phyloP scores from a whole-genome alignment of 2,329 filamentous ascomycete genomes.

The Penicillium sp. region DNA sequence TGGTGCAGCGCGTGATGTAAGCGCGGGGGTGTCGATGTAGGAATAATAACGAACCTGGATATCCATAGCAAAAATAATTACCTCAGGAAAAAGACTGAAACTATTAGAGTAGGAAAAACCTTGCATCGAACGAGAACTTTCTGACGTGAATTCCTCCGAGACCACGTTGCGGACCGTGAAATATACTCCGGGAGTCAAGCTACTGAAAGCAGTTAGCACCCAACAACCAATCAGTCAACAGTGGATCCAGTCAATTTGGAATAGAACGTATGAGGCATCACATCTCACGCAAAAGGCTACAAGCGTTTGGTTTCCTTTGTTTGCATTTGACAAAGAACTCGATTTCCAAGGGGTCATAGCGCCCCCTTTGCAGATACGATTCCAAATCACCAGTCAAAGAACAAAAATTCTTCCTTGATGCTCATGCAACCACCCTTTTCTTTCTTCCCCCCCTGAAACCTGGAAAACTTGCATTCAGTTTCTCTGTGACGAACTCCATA shows the following conservation, averaged over 20 bases:
- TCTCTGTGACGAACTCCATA: neutral
- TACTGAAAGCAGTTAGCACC: neutral
- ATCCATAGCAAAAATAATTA: neutral
- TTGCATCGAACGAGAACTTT: neutral
- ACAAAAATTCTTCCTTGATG: neutral
- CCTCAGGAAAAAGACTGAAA: neutral
- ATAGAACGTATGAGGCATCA: constrained; percentile 9
- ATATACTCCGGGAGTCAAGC: neutral
- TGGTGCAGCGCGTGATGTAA: neutral
- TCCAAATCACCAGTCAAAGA: constrained; percentile 9
- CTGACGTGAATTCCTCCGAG: neutral
- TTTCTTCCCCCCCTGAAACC: neutral
- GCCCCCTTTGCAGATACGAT: constrained; percentile 8
- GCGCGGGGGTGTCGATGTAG: neutral
- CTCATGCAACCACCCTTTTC: constrained; percentile 2
- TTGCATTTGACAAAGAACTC: constrained; percentile 7
- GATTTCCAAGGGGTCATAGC: constrained; percentile 2
- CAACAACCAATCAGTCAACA: constrained; percentile 8
- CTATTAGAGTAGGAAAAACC: no score
- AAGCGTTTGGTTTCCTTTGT: constrained; percentile 2
- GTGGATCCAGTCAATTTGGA: constrained; percentile 19
- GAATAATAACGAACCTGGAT: neutral
- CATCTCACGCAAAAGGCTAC: constrained; percentile 5
- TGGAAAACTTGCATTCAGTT: neutral
- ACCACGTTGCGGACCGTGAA: neutral